Base-by-base conservation (phyloP, 2,329 filamentous ascomycete genomes). In the Albophoma yamanashiensis region DNA sequence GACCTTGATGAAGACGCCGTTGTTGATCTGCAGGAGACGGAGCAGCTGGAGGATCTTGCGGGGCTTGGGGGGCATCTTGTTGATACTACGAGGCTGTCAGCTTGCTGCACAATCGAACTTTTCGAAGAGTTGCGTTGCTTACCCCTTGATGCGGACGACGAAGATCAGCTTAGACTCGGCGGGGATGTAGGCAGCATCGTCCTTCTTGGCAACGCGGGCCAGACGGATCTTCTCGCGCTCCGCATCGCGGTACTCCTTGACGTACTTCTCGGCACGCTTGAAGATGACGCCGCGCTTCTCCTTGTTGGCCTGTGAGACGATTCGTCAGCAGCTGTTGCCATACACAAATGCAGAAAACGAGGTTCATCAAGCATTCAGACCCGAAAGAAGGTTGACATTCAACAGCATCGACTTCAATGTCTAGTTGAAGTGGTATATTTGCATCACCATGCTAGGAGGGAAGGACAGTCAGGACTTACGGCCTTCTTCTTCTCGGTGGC, bases 11-110 rank as follows among this genome's bases (percentile, higher is more conserved):
- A 99, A 99, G 79, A 97, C 91, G 80, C 93, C 94, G 80, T 96
- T 97, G 91, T 99, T 99, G 89, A 99, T 99, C 85, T 99, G 94
- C 74, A 99, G 89, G 68, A 99, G 91, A 85, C 94, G 93, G 78
- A 99, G 92, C 64, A 99, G 91, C 83, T 99, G 94, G 72, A 99
- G 88, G 75, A 96, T 97, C 89, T 99, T 99, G 86, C 94, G 92
- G 80, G 95, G 95, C 90, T 99, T 97, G 72, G 94, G 94, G 77
- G 95, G 88, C 74, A 99, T 97, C 90, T 99, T 99, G 91, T 97
- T 97, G 92, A 99, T 97, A 96, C 93, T 88, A 65, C 55, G 57
- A 62, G 57, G 36, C 3, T 31, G 59, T 65, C 31, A 65, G 59
- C 31, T 36, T 27, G 20, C 8, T 27, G 53, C 20, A 15, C 12